These are phyloP conservation scores for Ceratocystis cacaofunesta DNA, from an alignment of 2,329 filamentous ascomycete species.

Conservation along the genomic window DNA sequence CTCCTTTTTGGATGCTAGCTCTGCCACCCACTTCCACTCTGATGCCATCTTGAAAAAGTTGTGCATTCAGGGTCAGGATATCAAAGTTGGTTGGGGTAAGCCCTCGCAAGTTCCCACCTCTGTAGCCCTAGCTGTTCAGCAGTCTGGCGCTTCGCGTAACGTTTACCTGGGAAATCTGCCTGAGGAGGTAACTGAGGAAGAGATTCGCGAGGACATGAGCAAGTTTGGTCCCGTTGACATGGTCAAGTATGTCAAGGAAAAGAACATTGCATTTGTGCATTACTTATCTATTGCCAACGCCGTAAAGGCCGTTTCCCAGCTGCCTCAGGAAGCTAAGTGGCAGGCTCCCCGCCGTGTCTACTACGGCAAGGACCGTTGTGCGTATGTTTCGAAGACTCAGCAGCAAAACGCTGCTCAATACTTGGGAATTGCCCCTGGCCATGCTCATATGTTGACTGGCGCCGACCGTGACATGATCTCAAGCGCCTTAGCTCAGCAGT, in stretches of 20 bases:
- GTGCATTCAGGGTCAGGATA: slow-evolving; percentile 94
- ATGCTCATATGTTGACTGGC: slow-evolving; percentile 89
- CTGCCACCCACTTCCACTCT: slow-evolving; percentile 96
- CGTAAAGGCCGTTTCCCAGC: slow-evolving; percentile 92
- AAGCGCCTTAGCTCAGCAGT: slow-evolving; percentile 90
- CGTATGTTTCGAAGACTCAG: slow-evolving; percentile 98
- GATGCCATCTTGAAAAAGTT: slow-evolving; percentile 99
- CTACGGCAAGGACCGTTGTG: slow-evolving; percentile 96
- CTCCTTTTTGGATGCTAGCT: slow-evolving; percentile 94
- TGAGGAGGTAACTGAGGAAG: slow-evolving; percentile 80
- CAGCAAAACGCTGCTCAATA: slow-evolving; percentile 99
- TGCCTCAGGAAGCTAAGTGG: slow-evolving; percentile 95
- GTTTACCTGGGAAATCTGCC: slow-evolving; percentile 90
- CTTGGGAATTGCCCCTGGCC: slow-evolving; percentile 88
- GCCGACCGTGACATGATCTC: slow-evolving; percentile 95
- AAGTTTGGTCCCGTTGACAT: slow-evolving; percentile 97
- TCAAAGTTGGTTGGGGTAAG: slow-evolving; percentile 99
- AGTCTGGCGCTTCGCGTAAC: slow-evolving; percentile 90
- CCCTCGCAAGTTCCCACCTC: slow-evolving; percentile 95
- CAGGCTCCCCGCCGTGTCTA: slow-evolving; percentile 89
- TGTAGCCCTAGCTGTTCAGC: slow-evolving; percentile 91
- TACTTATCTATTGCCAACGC: slow-evolving; percentile 95
- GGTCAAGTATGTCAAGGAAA: slow-evolving; percentile 93
- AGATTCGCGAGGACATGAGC: slow-evolving; percentile 83
- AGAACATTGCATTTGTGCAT: slow-evolving; percentile 94